phyloP scores from a whole-genome alignment of 169 alveolate species.

The Plasmodium vivax region DNA sequence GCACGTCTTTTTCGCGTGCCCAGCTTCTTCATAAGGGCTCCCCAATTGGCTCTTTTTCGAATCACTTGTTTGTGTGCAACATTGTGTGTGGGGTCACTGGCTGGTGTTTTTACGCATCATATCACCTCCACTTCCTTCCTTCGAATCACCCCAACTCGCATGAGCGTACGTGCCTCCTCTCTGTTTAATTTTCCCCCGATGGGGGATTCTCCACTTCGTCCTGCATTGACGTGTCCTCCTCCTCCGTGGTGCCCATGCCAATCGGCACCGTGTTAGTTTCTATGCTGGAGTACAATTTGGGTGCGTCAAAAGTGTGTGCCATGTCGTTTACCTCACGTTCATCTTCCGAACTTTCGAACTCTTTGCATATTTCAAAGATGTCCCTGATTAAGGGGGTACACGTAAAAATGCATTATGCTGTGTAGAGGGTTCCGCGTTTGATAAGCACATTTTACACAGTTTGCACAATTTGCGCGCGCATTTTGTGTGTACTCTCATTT shows the following conservation, averaged over 20 bases:
- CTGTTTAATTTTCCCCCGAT: neutral
- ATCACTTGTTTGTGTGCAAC: neutral
- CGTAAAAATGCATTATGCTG: neutral
- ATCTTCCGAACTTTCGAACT: slow-evolving; percentile 69
- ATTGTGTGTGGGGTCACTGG: neutral
- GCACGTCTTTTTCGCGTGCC: neutral
- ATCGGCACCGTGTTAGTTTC: slow-evolving; percentile 48
- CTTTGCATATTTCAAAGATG: slow-evolving; percentile 47
- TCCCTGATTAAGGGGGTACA: neutral
- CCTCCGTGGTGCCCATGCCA: neutral
- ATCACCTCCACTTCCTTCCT: neutral
- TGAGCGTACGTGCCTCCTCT: neutral
- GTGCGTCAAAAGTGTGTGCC: neutral
- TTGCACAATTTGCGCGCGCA: neutral
- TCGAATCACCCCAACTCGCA: neutral
- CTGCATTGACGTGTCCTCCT: neutral
- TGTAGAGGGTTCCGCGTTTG: neutral
- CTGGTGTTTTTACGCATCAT: neutral
- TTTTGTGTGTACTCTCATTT: neutral
- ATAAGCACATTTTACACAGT: neutral
- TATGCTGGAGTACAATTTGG: neutral
- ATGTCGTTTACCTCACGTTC: slow-evolving; percentile 1
- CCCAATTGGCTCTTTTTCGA: neutral
- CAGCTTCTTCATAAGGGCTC: neutral
- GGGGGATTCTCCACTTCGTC: neutral